A percentile compares a stretch with the other conserved stretches of the same genome.
Conservation (phyloP, 352 stramenopile genomes). For the Pythium aquatile region DNA sequence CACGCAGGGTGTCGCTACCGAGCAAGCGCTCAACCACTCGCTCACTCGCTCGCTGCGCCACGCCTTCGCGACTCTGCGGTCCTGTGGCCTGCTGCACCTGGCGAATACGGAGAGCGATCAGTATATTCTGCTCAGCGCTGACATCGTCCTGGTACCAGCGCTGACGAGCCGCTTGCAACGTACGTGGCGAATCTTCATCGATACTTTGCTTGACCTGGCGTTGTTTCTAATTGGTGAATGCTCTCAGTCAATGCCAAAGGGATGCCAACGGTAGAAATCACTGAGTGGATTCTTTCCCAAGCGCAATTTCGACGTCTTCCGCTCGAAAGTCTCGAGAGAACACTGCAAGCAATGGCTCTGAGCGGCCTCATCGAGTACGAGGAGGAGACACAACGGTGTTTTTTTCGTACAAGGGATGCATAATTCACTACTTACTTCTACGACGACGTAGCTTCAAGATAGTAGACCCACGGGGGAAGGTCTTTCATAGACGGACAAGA, state of each 20-base stretch:
- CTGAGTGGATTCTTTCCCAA: slow-evolving; percentile 48
- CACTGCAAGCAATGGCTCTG: slow-evolving; percentile 35
- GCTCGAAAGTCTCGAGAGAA: slow-evolving; percentile 49
- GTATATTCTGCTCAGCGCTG: slow-evolving; percentile 57
- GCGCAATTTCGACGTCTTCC: slow-evolving; percentile 46
- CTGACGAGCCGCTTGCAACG: slow-evolving; percentile 40
- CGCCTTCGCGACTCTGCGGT: slow-evolving; percentile 43
- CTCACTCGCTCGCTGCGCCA: slow-evolving; percentile 33
- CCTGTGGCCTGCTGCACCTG: slow-evolving; percentile 51
- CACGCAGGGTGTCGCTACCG: slow-evolving; percentile 4
- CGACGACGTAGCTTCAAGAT: slow-evolving; percentile 50
- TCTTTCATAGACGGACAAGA: slow-evolving; percentile 68
- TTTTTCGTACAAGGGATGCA: not conserved
- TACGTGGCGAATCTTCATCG: slow-evolving; percentile 17
- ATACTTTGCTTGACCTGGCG: not conserved
- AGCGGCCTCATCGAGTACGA: slow-evolving; percentile 30
- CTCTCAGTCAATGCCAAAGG: slow-evolving; percentile 31
- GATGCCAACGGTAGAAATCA: slow-evolving; percentile 42
- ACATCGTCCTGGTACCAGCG: slow-evolving; percentile 41
- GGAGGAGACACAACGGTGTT: slow-evolving; percentile 40
- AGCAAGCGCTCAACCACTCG: slow-evolving; percentile 10
- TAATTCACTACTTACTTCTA: not conserved
- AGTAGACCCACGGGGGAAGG: slow-evolving; percentile 87
- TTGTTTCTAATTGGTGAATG: not conserved
- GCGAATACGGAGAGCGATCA: slow-evolving; percentile 50